These are phyloP conservation scores for Trametes versicolor DNA, from an alignment of 1,284 basidiomycete species.

Conservation along the genomic window DNA sequence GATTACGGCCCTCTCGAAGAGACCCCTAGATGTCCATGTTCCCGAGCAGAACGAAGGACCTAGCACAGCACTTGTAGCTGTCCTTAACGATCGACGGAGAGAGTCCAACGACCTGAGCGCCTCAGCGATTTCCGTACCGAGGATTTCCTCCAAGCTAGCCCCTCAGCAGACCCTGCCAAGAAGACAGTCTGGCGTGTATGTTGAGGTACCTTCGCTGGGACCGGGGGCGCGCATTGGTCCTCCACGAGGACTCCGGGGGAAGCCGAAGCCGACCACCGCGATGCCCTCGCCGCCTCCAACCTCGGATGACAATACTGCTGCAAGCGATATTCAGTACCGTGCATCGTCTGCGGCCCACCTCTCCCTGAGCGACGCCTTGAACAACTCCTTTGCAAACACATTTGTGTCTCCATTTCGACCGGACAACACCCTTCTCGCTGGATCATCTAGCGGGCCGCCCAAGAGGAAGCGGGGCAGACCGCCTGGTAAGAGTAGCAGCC, in stretches of 20 bases:
- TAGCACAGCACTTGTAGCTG: neutral
- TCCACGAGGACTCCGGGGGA: constrained; percentile 14
- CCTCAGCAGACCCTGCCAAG: neutral
- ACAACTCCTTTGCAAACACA: constrained; percentile 14
- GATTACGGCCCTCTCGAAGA: neutral
- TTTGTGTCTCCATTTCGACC: neutral
- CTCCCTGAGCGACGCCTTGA: constrained; percentile 24
- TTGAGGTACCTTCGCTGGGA: constrained; percentile 7
- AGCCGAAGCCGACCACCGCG: constrained; percentile 15
- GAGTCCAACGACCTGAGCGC: neutral
- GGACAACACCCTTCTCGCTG: neutral
- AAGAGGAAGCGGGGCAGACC: constrained; percentile 23
- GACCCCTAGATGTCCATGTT: neutral
- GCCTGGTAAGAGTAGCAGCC: constrained; percentile 12
- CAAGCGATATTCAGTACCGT: neutral
- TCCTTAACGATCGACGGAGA: neutral
- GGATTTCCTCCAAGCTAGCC: no score
- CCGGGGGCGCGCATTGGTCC: neutral
- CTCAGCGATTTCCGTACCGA: neutral
- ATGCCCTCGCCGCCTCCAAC: constrained; percentile 27
- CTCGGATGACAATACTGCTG: constrained; percentile 4
- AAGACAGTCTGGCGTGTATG: constrained; percentile 14
- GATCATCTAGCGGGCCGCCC: neutral
- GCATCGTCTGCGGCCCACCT: neutral
- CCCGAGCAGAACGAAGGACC: neutral